Conservation (phyloP, 2,329 filamentous ascomycete genomes). For the Aspergillus sp. region DNA sequence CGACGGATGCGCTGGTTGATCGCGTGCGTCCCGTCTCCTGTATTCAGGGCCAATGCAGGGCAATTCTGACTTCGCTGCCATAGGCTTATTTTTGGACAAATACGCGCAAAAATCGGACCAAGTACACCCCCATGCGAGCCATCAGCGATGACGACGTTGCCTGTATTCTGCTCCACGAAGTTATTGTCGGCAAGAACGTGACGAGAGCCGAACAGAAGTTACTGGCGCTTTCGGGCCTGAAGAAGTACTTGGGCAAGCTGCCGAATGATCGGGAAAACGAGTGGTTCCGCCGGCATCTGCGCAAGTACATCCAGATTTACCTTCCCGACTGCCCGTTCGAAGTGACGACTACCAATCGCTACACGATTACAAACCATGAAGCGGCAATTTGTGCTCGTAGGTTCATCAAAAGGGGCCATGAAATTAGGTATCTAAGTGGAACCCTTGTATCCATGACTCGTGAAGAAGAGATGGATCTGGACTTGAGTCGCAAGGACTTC, state of each 20-base stretch:
- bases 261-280: slow-evolving; percentile 70
- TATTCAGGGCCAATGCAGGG: slow-evolving; percentile 1
- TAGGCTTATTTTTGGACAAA: slow-evolving; percentile 94
- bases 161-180: slow-evolving; percentile 51
- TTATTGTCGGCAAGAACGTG: slow-evolving; percentile 66
- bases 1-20: slow-evolving; percentile 91
- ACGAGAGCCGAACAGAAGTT: slow-evolving; percentile 62
- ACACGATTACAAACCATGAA: slow-evolving; percentile 84
- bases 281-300: slow-evolving; percentile 76
- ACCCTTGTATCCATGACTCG: slow-evolving; percentile 88
- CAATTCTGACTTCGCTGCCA: slow-evolving; percentile 12
- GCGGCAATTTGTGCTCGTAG: slow-evolving; percentile 75
- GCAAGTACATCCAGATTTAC: slow-evolving; percentile 88
- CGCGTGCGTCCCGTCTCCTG: slow-evolving; percentile 55
- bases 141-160: slow-evolving; percentile 58
- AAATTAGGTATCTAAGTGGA: slow-evolving; percentile 81
- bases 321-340: slow-evolving; percentile 90
- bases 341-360: slow-evolving; percentile 86
- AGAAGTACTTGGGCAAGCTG: slow-evolving; percentile 59
- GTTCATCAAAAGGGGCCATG: slow-evolving; percentile 69
- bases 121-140: slow-evolving; percentile 75
- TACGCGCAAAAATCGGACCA: slow-evolving; percentile 85
- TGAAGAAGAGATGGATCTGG: slow-evolving; percentile 77
- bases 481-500: slow-evolving; percentile 79
- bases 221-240: slow-evolving; percentile 62